Evolutionary conservation across 2,329 filamentous ascomycete genomes (phyloP).

Genomic region (Neophaeococcomyces mojaviensis): DNA sequence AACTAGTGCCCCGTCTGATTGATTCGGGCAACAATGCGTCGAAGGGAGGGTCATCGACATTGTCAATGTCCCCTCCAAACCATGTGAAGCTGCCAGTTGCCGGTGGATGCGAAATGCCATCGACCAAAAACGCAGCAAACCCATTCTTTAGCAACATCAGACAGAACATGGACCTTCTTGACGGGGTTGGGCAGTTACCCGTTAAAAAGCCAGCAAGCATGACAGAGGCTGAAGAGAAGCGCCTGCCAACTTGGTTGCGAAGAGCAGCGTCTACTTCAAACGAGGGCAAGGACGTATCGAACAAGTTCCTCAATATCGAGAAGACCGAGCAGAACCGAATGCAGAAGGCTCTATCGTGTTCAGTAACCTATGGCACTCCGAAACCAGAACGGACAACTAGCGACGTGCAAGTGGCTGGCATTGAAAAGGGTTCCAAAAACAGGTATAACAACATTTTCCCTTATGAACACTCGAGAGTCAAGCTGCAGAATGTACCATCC

Average conservation of each 20-base stretch:
- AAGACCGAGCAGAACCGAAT: constrained; percentile 83
- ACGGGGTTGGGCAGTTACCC: constrained; percentile 76
- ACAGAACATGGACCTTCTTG: constrained; percentile 91
- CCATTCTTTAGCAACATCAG: constrained; percentile 95
- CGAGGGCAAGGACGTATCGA: constrained; percentile 70
- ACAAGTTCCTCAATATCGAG: constrained; percentile 79
- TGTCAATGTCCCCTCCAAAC: constrained; percentile 45
- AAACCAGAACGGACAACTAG: constrained; percentile 29
- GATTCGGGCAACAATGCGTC: constrained; percentile 41
- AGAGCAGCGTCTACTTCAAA: constrained; percentile 59
- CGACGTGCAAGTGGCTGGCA: constrained; percentile 70
- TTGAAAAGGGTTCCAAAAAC: constrained; percentile 93
- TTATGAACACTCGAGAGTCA: constrained; percentile 87
- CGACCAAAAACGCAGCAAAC: constrained; percentile 60
- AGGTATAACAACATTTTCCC: constrained; percentile 97
- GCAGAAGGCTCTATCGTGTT: constrained; percentile 65
- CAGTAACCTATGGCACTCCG: constrained; percentile 49
- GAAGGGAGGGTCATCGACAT: constrained; percentile 33
- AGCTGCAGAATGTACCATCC: constrained; percentile 57
- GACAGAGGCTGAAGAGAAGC: constrained; percentile 38
- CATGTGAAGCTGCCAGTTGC: constrained; percentile 67
- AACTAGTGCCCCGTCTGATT: constrained; percentile 57
- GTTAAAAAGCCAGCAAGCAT: constrained; percentile 52
- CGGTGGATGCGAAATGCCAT: constrained; percentile 77
- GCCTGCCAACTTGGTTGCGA: constrained; percentile 70